Evolutionary conservation across 176 grass and related monocot genomes (phyloP).

Genomic region (Lolium multiflorum): DNA sequence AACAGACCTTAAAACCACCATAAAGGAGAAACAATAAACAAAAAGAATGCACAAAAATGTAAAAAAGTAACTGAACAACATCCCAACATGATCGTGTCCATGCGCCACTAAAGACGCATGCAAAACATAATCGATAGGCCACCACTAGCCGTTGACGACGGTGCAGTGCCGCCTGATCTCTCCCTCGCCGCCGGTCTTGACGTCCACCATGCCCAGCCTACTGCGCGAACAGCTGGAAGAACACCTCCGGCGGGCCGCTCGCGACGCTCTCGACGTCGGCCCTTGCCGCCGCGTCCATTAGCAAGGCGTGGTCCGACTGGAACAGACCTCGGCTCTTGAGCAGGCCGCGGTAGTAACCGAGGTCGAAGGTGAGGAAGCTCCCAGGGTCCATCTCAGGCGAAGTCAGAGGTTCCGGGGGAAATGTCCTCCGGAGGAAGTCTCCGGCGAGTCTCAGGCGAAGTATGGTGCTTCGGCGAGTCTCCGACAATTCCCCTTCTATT

Average conservation of each 20-base stretch:
- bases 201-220: constrained; percentile 69
- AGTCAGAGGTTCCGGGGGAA: too few relatives aligned
- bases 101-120: background rate
- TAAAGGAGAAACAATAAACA: background rate
- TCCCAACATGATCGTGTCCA: background rate
- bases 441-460: too few relatives aligned
- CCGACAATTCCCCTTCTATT: too few relatives aligned
- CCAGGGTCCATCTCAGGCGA: constrained; percentile 82
- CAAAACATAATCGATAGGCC: background rate
- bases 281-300: constrained; percentile 49
- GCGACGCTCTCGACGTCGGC: constrained; percentile 51
- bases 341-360: constrained; percentile 65
- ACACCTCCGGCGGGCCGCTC: constrained; percentile 37
- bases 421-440: too few relatives aligned
- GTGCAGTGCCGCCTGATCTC: constrained; percentile 85
- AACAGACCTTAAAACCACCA: background rate
- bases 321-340: constrained; percentile 81
- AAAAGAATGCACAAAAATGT: background rate
- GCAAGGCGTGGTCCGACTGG: constrained; percentile 75
- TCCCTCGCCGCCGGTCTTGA: constrained; percentile 66
- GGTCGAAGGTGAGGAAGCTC: constrained; percentile 86
- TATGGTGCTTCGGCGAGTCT: too few relatives aligned
- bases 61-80: background rate
- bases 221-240: constrained; percentile 67
- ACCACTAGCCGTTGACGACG: constrained; percentile 41